Evolutionary conservation across 148 eudicot species (phyloP).

Genomic region (Rhododendron henanense): DNA sequence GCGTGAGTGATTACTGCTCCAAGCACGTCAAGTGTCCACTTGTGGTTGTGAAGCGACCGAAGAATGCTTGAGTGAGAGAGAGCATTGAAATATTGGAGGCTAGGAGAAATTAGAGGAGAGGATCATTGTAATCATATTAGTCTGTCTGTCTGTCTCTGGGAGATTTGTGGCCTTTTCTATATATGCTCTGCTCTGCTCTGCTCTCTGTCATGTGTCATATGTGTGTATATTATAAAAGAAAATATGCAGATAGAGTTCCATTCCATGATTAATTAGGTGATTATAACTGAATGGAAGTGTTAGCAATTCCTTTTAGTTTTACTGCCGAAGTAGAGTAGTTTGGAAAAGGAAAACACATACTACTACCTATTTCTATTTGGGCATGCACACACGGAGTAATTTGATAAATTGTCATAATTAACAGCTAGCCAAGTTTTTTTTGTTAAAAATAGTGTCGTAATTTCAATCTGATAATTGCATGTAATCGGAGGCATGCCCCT

Average conservation of each 20-base stretch:
- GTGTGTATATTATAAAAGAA: neutral
- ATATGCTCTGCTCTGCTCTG: neutral
- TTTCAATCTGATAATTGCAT: no score
- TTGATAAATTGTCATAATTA: neutral
- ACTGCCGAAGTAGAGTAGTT: neutral
- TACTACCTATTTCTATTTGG: neutral
- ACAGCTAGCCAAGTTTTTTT: no score
- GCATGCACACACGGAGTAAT: neutral
- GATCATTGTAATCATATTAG: neutral
- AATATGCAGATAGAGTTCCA: neutral
- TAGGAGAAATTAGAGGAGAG: neutral
- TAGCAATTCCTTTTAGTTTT: neutral
- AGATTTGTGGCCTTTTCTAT: neutral
- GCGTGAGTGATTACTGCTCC: constrained; percentile 75
- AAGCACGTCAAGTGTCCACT: constrained; percentile 70
- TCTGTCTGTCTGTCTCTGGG: neutral
- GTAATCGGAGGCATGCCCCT: no score
- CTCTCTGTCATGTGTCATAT: neutral
- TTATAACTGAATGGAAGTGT: neutral
- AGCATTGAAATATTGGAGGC: neutral
- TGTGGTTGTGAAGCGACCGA: constrained; percentile 34
- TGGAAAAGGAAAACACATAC: neutral
- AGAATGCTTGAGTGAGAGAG: neutral
- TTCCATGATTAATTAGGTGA: neutral
- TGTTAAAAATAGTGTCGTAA: no score